Base-by-base conservation (phyloP, 495 filamentous ascomycete species). In the Neurospora africana region DNA sequence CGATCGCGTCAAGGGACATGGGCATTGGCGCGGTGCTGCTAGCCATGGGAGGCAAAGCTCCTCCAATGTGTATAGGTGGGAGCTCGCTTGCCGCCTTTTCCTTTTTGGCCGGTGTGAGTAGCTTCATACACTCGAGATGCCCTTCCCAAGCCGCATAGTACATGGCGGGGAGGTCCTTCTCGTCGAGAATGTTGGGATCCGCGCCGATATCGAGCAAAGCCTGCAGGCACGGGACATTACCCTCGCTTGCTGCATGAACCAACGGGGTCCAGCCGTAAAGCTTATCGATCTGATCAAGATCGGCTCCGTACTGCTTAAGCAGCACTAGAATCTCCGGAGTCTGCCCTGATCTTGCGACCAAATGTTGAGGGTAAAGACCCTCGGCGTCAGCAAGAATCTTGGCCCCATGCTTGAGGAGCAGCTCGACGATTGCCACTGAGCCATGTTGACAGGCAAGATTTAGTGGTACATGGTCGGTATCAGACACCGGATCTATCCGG, bases 121-220 rank as follows among this genome's bases (percentile, higher is more conserved):
- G 87, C 70, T 91, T 87, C 92, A 99, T 98, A 80, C 95, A 98
- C 78, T 95, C 91, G 69, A 97, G 81, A 79, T 98, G 92, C 1
- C 96, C 96, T 84, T 99, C 95, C 96, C 96, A 99, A 0, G 95
- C 93, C 23, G 95, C 96, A 82, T 99, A 98, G 80, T 99, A 98
- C 91, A 98, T 92, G 9, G 95, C 94, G 5, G 94, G 92, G 8
- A 97, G 85, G 23, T 90, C 91, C 80, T 98, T 98, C 80, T 99
- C 95, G 77, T 99, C 95, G 36, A 90, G 79, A 61, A 93, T 90
- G 71, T 90, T 87, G 8, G 89, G 86, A 76, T 93, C 87, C 30
- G 91, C 95, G 30, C 90, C 90, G 68, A 90, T 84, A 61, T 92
- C 86, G 8, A 99, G 83, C 23, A 99, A 86, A 1, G 89, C 90